These are phyloP conservation scores for Pythium sukuiense DNA, from an alignment of 352 stramenopile genomes.

Conservation along the genomic window DNA sequence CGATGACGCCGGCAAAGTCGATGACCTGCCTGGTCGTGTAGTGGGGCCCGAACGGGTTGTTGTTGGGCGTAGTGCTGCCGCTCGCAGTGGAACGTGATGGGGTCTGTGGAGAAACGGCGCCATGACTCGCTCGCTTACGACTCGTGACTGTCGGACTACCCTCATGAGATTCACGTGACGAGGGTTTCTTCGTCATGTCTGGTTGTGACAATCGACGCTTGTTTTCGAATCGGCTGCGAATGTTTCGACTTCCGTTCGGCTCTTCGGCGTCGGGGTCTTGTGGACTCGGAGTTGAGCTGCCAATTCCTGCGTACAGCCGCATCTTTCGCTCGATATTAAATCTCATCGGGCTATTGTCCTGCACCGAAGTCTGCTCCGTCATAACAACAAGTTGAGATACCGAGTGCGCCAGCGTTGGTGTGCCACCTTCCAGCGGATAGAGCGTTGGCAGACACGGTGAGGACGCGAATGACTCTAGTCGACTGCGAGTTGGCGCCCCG, in stretches of 20 bases:
- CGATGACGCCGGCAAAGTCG: slow-evolving; percentile 48
- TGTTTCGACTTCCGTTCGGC: background rate
- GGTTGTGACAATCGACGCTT: background rate
- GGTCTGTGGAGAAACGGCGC: background rate
- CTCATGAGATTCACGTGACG: background rate
- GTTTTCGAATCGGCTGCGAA: background rate
- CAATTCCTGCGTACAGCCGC: slow-evolving; percentile 38
- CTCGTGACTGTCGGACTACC: background rate
- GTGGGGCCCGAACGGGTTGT: slow-evolving; percentile 54
- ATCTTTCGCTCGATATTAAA: slow-evolving; percentile 66
- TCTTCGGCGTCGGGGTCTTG: background rate
- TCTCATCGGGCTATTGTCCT: background rate
- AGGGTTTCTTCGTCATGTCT: background rate
- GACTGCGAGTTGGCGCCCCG: background rate
- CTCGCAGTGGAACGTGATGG: background rate
- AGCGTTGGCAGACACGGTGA: background rate
- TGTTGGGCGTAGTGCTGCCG: background rate
- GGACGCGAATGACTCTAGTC: background rate
- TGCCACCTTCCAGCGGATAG: background rate
- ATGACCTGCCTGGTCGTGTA: slow-evolving; percentile 63
- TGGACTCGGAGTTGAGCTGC: slow-evolving; percentile 25
- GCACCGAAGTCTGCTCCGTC: background rate
- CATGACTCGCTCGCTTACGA: background rate
- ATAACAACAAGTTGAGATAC: background rate
- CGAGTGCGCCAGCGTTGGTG: background rate